Conservation (phyloP, 1,139 yeast genomes). For the Tardiomyces blankii region DNA sequence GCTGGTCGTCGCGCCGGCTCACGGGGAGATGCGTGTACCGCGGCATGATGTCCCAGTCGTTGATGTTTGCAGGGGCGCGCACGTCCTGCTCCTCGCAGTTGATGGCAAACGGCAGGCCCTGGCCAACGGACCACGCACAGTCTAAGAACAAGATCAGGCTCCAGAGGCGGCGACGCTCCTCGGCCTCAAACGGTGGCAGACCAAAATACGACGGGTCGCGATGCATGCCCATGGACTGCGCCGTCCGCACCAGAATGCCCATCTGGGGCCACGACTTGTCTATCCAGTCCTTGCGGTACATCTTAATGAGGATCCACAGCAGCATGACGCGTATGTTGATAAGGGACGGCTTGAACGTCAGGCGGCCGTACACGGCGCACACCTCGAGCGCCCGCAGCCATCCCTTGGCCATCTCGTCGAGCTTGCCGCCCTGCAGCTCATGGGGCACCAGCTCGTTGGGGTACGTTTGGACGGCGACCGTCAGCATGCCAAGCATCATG, state of each 20-base stretch:
- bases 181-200: constrained; percentile 22
- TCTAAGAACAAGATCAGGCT: constrained; percentile 18
- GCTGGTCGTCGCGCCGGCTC: background rate
- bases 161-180: constrained; percentile 24
- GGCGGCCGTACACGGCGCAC: constrained; percentile 20
- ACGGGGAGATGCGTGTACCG: constrained; percentile 1
- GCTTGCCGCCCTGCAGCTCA: constrained; percentile 10
- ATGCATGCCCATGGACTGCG: constrained; percentile 26
- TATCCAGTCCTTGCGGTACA: constrained; percentile 16
- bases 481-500: constrained; percentile 20
- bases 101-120: constrained; percentile 23
- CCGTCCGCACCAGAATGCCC: constrained; percentile 19
- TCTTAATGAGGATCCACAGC: constrained; percentile 22
- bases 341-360: constrained; percentile 24
- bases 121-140: constrained; percentile 18
- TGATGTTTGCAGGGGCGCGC: constrained; percentile 17
- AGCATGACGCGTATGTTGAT: constrained; percentile 21
- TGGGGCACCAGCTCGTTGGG: constrained; percentile 12
- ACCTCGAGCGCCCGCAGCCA: constrained; percentile 23
- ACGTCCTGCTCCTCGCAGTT: constrained; percentile 19
- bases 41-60: constrained; percentile 16
- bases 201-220: constrained; percentile 27
- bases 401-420: constrained; percentile 14
- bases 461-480: constrained; percentile 20
- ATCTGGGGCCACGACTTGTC: constrained; percentile 20